phyloP scores from a whole-genome alignment of 345 rosid genomes.

The sweet orange (Citrus sinensis) region DNA sequence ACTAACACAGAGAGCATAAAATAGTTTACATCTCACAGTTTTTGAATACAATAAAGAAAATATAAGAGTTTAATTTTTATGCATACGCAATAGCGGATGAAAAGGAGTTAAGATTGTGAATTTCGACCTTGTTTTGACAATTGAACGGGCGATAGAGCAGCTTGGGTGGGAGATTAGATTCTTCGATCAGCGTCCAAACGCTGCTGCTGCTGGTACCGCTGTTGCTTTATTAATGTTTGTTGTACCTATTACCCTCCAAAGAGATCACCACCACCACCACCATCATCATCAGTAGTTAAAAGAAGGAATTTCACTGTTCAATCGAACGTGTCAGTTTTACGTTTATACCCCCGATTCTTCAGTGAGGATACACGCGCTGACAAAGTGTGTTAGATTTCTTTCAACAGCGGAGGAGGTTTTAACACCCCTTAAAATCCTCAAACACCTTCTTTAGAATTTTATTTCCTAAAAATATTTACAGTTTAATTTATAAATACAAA shows the following conservation, averaged over 20 bases:
- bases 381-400: too few species aligned
- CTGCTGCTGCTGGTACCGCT: neutral
- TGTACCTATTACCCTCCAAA: neutral
- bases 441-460: too few species aligned
- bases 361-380: neutral
- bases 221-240: too few species aligned
- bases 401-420: too few species aligned
- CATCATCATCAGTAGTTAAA: neutral
- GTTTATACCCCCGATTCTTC: neutral
- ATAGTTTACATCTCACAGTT: neutral
- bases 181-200: neutral
- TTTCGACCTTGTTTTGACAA: neutral
- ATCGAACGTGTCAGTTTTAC: neutral
- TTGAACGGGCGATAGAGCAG: neutral
- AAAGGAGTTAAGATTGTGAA: neutral
- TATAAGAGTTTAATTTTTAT: neutral
- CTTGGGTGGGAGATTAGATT: neutral
- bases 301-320: neutral
- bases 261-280: neutral
- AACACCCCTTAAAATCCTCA: too few species aligned
- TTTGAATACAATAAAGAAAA: neutral
- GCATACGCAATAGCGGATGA: neutral
- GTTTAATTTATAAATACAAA: too few species aligned
- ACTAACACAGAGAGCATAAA: too few species aligned
- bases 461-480: too few species aligned